These are phyloP conservation scores for Daphne laureola DNA, from an alignment of 441 rosid species.

Conservation along the genomic window DNA sequence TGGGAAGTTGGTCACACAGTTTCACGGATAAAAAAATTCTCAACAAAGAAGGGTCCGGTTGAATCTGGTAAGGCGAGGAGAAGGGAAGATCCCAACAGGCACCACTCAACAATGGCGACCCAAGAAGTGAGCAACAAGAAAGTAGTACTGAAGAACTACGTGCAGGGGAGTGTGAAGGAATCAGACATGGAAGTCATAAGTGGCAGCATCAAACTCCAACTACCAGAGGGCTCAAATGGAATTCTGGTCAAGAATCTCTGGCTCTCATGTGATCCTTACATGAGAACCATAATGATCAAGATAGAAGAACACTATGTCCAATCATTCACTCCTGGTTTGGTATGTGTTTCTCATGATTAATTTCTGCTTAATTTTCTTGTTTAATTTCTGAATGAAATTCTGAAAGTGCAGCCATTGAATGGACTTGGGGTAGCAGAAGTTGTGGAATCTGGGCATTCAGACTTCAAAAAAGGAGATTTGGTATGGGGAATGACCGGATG, in stretches of 20 bases:
- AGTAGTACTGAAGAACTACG: constrained; percentile 15
- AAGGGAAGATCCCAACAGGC: no score
- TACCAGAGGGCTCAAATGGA: constrained; percentile 5
- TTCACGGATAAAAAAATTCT: no score
- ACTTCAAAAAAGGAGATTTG: constrained; percentile 20
- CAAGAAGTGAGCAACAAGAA: constrained; percentile 13
- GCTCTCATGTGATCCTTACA: constrained; percentile 26
- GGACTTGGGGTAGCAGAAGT: constrained; percentile 24
- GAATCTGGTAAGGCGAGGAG: no score
- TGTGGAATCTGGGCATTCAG: constrained; percentile 16
- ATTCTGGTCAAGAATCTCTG: constrained; percentile 22
- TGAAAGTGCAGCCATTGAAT: constrained; percentile 13
- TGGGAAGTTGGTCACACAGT: no score
- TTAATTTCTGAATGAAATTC: no score
- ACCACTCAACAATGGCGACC: no score
- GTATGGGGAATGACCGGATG: constrained; percentile 19
- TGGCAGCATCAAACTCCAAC: constrained; percentile 1
- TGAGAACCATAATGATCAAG: background rate
- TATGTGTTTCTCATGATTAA: no score
- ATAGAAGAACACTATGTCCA: background rate
- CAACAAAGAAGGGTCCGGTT: no score
- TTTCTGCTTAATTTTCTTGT: no score
- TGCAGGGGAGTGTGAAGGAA: constrained; percentile 15
- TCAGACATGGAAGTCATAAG: constrained; percentile 14
- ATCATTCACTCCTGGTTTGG: constrained; percentile 1